These are phyloP conservation scores for Salicornia ramosissima DNA, from an alignment of 148 eudicot genomes.

Conservation along the genomic window DNA sequence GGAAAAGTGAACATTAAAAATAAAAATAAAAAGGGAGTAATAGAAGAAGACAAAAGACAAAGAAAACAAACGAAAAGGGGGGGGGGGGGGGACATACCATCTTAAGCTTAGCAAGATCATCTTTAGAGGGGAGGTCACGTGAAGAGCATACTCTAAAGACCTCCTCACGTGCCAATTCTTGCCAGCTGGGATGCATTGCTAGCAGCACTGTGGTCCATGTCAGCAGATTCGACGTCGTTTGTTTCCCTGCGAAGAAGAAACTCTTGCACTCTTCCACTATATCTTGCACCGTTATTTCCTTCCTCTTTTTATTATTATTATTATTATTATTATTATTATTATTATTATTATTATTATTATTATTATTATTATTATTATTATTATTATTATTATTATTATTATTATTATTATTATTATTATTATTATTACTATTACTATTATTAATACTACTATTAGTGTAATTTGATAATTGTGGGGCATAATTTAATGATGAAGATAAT, in stretches of 20 bases:
- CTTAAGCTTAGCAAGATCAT: slow-evolving; percentile 79
- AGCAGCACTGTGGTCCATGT: slow-evolving; percentile 86
- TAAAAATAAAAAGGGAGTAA: neutral
- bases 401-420: slow-evolving; percentile 15
- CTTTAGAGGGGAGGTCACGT: slow-evolving; percentile 88
- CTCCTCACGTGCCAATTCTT: slow-evolving; percentile 91
- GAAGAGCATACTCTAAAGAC: slow-evolving; percentile 71
- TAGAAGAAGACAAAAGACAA: neutral
- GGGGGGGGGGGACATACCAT: slow-evolving; percentile 37
- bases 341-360: slow-evolving; percentile 14
- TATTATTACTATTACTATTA: slow-evolving; percentile 18
- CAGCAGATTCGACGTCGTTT: slow-evolving; percentile 89
- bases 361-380: slow-evolving; percentile 17
- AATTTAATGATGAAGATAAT: slow-evolving; percentile 11
- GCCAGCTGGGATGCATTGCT: slow-evolving; percentile 96
- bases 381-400: slow-evolving; percentile 20
- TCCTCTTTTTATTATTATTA: slow-evolving; percentile 22
- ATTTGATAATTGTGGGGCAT: slow-evolving; percentile 9
- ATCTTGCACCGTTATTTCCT: slow-evolving; percentile 56
- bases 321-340: slow-evolving; percentile 18
- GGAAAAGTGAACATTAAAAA: neutral
- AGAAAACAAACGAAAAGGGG: neutral
- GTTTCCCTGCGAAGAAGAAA: slow-evolving; percentile 92
- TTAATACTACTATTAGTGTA: too few species aligned
- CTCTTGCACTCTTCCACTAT: slow-evolving; percentile 97